Percentiles rank a stretch among this genome's conserved stretches.
These are phyloP conservation scores for Hypoxylon cercidicola DNA, from an alignment of 495 filamentous ascomycete species.

Conservation along the genomic window DNA sequence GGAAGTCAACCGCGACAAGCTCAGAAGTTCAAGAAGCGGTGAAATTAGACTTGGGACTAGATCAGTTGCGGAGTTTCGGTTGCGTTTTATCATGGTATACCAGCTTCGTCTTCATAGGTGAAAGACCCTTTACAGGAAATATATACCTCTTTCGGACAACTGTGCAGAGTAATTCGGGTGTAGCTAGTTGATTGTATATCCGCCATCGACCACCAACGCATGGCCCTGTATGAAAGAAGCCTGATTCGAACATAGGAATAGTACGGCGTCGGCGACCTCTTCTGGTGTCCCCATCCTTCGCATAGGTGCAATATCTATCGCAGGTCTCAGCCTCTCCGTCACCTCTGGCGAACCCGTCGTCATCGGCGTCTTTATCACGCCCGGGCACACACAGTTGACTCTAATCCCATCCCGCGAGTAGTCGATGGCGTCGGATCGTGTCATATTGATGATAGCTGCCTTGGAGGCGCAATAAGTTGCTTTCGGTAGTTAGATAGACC, in stretches of 20 bases:
- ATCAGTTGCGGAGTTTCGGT: slow-evolving; percentile 23
- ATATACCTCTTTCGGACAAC: slow-evolving; percentile 1
- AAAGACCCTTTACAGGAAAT: slow-evolving; percentile 1
- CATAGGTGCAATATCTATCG: slow-evolving; percentile 62
- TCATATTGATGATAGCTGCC: slow-evolving; percentile 50
- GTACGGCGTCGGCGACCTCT: slow-evolving; percentile 62
- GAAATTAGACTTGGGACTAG: not conserved
- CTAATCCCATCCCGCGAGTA: slow-evolving; percentile 59
- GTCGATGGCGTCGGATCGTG: slow-evolving; percentile 61
- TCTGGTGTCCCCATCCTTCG: slow-evolving; percentile 59
- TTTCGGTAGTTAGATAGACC: slow-evolving; percentile 6
- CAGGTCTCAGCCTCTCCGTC: slow-evolving; percentile 46
- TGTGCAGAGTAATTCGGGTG: not conserved
- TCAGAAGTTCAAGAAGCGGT: slow-evolving; percentile 44
- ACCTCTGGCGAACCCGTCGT: slow-evolving; percentile 52
- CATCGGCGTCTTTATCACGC: slow-evolving; percentile 63
- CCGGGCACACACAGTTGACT: slow-evolving; percentile 66
- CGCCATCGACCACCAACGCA: slow-evolving; percentile 64
- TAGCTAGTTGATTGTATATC: slow-evolving; percentile 56
- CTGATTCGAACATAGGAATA: slow-evolving; percentile 60
- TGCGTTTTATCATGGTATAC: slow-evolving; percentile 26
- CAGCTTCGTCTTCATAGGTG: slow-evolving; percentile 24
- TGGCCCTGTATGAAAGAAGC: slow-evolving; percentile 64
- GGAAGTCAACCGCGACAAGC: slow-evolving; percentile 68
- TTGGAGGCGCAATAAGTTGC: slow-evolving; percentile 47